These are phyloP conservation scores for Hydnomerulius pinastri DNA, from an alignment of 768 basidiomycete genomes.

Conservation along the genomic window DNA sequence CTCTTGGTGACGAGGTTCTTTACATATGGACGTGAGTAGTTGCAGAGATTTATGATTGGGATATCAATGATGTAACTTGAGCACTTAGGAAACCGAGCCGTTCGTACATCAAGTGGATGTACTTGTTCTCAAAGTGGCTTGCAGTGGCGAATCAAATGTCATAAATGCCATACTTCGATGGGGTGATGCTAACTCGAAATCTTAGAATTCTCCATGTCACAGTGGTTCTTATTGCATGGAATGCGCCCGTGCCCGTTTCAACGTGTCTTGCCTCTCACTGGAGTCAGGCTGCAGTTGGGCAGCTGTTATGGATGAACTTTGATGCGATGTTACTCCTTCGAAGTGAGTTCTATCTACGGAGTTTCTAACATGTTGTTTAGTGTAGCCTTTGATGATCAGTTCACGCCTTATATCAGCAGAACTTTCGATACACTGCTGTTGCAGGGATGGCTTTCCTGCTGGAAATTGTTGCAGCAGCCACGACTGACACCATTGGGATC, in stretches of 20 bases:
- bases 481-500: neutral
- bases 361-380: neutral
- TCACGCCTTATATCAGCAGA: conserved; percentile 13
- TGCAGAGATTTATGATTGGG: neutral
- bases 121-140: conserved; percentile 24
- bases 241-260: neutral
- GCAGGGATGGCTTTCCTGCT: conserved; percentile 5
- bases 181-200: conserved; percentile 2
- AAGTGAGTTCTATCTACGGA: conserved; percentile 12
- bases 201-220: conserved; percentile 6
- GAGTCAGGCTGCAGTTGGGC: conserved; percentile 5
- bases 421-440: neutral
- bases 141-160: conserved; percentile 21
- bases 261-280: conserved; percentile 5
- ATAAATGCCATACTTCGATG: neutral
- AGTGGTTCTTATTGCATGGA: neutral
- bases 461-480: neutral
- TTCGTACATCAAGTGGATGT: conserved; percentile 19
- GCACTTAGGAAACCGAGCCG: conserved; percentile 11
- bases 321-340: conserved; percentile 18
- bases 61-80: neutral
- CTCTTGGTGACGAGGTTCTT: conserved; percentile 15
- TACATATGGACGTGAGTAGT: conserved; percentile 25
- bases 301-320: conserved; percentile 14
- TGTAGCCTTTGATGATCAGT: conserved; percentile 7